These are phyloP conservation scores for Kazachstania bromeliacearum DNA, from an alignment of 805 yeast genomes.

Conservation along the genomic window DNA sequence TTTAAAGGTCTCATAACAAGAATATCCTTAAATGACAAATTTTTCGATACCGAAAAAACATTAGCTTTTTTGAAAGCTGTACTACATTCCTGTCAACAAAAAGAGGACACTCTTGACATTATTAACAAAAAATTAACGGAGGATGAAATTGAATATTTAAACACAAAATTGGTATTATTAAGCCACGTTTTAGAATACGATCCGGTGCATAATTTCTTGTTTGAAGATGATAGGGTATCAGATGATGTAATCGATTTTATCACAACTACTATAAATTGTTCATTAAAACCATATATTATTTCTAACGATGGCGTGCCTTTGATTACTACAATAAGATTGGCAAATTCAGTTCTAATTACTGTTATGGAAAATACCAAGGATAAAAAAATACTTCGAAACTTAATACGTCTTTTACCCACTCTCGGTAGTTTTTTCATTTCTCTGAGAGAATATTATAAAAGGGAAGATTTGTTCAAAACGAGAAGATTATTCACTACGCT, in stretches of 20 bases:
- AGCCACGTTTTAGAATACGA: constrained; percentile 42
- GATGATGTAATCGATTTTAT: constrained; percentile 31
- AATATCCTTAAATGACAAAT: constrained; percentile 32
- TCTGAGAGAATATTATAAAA: constrained; percentile 41
- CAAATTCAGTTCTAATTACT: constrained; percentile 48
- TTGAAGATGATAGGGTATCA: constrained; percentile 8
- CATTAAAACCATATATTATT: constrained; percentile 46
- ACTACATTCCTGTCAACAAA: constrained; percentile 18
- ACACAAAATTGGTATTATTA: constrained; percentile 51
- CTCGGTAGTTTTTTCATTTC: constrained; percentile 42
- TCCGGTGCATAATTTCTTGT: constrained; percentile 14
- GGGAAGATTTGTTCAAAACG: constrained; percentile 36
- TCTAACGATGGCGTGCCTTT: constrained; percentile 42
- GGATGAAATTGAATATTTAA: constrained; percentile 42
- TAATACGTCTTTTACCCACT: constrained; percentile 46
- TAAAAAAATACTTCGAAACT: constrained; percentile 36
- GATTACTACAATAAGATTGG: constrained; percentile 44
- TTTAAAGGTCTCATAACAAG: constrained; percentile 53
- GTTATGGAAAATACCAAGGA: constrained; percentile 36
- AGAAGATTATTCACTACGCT: constrained; percentile 57
- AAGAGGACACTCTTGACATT: constrained; percentile 9
- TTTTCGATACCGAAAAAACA: constrained; percentile 12
- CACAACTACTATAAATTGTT: constrained; percentile 42
- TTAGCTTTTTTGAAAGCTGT: constrained; percentile 12
- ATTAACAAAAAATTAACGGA: constrained; percentile 8